A percentile compares a stretch with the other conserved stretches of the same genome.
Evolutionary conservation across 495 filamentous ascomycete genomes (phyloP).

Genomic region (Penicillium lividum): DNA sequence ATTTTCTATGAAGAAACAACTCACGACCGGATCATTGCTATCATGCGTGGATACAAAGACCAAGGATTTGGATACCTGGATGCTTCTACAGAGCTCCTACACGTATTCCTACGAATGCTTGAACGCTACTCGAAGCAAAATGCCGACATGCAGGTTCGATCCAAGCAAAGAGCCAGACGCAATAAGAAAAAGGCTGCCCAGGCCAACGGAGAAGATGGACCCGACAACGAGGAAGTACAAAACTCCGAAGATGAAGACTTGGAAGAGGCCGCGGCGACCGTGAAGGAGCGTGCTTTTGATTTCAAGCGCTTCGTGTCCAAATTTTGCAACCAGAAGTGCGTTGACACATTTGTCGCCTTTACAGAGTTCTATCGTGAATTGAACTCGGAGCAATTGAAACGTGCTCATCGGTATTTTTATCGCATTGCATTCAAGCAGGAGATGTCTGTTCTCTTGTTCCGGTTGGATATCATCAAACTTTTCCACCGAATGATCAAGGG

Average conservation of each 20-base stretch:
- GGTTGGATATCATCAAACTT: slow-evolving; percentile 84
- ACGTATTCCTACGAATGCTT: slow-evolving; percentile 89
- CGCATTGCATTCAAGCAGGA: slow-evolving; percentile 93
- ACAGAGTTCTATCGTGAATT: slow-evolving; percentile 80
- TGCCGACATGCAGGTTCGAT: slow-evolving; percentile 86
- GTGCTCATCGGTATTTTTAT: slow-evolving; percentile 93
- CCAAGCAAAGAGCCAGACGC: slow-evolving; percentile 63
- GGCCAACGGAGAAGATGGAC: slow-evolving; percentile 27
- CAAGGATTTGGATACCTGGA: slow-evolving; percentile 94
- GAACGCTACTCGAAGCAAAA: slow-evolving; percentile 96
- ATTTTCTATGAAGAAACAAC: slow-evolving; percentile 98
- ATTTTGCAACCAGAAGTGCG: slow-evolving; percentile 79
- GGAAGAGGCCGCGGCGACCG: slow-evolving; percentile 62
- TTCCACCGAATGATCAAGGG: slow-evolving; percentile 94
- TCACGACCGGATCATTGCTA: slow-evolving; percentile 78
- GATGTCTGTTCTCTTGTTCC: slow-evolving; percentile 81
- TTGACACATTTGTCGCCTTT: slow-evolving; percentile 86
- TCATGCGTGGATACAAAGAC: slow-evolving; percentile 81
- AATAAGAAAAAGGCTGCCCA: slow-evolving; percentile 63
- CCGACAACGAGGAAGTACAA: slow-evolving; percentile 51
- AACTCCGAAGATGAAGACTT: slow-evolving; percentile 78
- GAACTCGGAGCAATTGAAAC: slow-evolving; percentile 79
- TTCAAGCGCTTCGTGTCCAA: slow-evolving; percentile 79
- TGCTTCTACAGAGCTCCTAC: slow-evolving; percentile 84
- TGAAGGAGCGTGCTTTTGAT: slow-evolving; percentile 88